Evolutionary conservation across 257 asterid genomes (phyloP).

Genomic region (Solanum lycopersicoides): DNA sequence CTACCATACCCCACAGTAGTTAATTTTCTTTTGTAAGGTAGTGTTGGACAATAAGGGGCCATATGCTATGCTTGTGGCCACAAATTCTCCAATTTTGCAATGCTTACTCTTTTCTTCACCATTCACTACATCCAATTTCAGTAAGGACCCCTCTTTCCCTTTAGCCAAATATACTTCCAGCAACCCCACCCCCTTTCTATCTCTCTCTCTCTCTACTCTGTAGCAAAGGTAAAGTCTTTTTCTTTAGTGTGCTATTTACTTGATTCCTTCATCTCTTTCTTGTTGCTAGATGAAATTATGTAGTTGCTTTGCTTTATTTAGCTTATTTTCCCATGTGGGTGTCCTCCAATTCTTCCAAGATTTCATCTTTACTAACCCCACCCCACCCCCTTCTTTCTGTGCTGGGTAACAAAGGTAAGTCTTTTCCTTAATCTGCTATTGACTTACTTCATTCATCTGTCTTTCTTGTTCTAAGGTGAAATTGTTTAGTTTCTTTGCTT

Average conservation of each 20-base stretch:
- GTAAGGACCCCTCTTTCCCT: background rate
- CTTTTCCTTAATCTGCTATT: background rate
- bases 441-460: background rate
- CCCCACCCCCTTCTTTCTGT: background rate
- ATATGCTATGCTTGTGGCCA: constrained; percentile 39
- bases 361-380: background rate
- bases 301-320: background rate
- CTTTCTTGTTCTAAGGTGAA: background rate
- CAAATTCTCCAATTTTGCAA: constrained; percentile 17
- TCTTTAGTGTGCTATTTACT: background rate
- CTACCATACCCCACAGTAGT: background rate
- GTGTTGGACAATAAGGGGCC: constrained; percentile 61
- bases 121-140: background rate
- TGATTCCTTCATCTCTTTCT: background rate
- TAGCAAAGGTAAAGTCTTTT: constrained; percentile 10
- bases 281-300: background rate
- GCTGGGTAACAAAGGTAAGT: constrained; percentile 10
- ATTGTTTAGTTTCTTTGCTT: background rate
- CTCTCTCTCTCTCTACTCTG: background rate
- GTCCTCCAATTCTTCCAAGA: background rate
- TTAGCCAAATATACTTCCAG: background rate
- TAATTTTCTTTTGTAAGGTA: constrained; percentile 13
- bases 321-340: background rate
- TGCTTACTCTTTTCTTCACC: background rate
- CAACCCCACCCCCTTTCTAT: background rate